These are phyloP conservation scores for Pseudogymnoascus sp. DNA, from an alignment of 2,329 filamentous ascomycete genomes.

Conservation along the genomic window DNA sequence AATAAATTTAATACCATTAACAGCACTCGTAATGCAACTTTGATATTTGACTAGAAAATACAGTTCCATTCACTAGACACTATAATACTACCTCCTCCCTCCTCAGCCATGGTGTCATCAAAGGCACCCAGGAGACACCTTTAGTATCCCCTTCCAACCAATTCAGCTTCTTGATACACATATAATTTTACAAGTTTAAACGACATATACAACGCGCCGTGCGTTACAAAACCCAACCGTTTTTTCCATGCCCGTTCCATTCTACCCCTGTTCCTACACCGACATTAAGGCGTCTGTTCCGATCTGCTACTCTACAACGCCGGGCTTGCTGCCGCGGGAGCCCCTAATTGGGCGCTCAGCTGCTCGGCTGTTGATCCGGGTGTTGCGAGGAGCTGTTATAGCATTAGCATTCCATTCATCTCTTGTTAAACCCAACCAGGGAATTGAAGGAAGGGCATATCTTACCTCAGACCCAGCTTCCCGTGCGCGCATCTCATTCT, in stretches of 20 bases:
- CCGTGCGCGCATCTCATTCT: conserved; percentile 94
- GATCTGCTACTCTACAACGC: background rate
- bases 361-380: background rate
- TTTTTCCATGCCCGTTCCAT: conserved; percentile 1
- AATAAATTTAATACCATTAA: background rate
- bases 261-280: conserved; percentile 1
- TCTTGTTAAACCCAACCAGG: background rate
- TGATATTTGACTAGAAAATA: background rate
- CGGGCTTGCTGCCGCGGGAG: background rate
- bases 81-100: background rate
- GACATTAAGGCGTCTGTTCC: background rate
- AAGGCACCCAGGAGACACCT: background rate
- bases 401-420: background rate
- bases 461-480: conserved; percentile 74
- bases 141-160: background rate
- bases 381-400: background rate
- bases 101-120: background rate
- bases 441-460: background rate
- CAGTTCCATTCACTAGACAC: background rate
- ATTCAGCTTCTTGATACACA: conserved; percentile 4
- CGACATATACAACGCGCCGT: conserved; percentile 1
- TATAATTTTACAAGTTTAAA: conserved; percentile 1
- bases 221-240: background rate
- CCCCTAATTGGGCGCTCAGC: conserved; percentile 2
- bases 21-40: background rate